phyloP scores from a whole-genome alignment of 2,329 filamentous ascomycete species.

The Myriosclerotinia curreyana region DNA sequence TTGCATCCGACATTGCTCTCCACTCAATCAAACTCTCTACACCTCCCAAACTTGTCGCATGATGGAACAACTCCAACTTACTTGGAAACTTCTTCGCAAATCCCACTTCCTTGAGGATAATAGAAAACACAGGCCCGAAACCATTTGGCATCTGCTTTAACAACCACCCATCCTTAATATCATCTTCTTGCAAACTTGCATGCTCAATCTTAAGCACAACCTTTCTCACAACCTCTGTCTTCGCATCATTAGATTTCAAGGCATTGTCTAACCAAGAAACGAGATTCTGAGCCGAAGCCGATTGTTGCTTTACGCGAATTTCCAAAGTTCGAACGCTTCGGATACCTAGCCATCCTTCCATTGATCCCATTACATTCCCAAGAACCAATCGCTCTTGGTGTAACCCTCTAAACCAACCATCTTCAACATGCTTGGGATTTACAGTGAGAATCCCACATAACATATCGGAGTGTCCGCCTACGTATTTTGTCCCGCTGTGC shows the following conservation, averaged over 20 bases:
- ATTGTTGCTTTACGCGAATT: slow-evolving; percentile 75
- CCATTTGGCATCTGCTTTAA: slow-evolving; percentile 85
- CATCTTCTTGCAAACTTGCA: slow-evolving; percentile 72
- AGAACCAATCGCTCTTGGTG: slow-evolving; percentile 69
- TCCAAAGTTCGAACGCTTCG: slow-evolving; percentile 83
- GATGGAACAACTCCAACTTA: slow-evolving; percentile 80
- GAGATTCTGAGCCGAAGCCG: slow-evolving; percentile 63
- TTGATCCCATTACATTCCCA: slow-evolving; percentile 79
- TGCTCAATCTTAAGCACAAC: slow-evolving; percentile 66
- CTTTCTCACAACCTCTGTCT: slow-evolving; percentile 44
- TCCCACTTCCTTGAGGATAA: slow-evolving; percentile 60
- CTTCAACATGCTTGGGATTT: slow-evolving; percentile 47
- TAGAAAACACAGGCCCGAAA: slow-evolving; percentile 82
- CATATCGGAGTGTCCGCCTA: slow-evolving; percentile 93
- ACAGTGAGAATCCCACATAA: slow-evolving; percentile 80
- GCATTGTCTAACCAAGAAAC: slow-evolving; percentile 64
- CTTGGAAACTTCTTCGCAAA: slow-evolving; percentile 70
- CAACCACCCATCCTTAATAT: slow-evolving; percentile 65
- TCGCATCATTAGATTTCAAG: slow-evolving; percentile 28
- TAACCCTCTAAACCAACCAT: slow-evolving; percentile 55
- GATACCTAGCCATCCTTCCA: slow-evolving; percentile 91
- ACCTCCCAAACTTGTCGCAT: slow-evolving; percentile 89
- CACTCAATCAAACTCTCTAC: slow-evolving; percentile 97
- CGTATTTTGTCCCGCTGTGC: slow-evolving; percentile 94
- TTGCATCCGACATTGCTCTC: slow-evolving; percentile 80